Conservation (phyloP, 2,329 filamentous ascomycete genomes). For the Aspergillus brunneoviolaceus region DNA sequence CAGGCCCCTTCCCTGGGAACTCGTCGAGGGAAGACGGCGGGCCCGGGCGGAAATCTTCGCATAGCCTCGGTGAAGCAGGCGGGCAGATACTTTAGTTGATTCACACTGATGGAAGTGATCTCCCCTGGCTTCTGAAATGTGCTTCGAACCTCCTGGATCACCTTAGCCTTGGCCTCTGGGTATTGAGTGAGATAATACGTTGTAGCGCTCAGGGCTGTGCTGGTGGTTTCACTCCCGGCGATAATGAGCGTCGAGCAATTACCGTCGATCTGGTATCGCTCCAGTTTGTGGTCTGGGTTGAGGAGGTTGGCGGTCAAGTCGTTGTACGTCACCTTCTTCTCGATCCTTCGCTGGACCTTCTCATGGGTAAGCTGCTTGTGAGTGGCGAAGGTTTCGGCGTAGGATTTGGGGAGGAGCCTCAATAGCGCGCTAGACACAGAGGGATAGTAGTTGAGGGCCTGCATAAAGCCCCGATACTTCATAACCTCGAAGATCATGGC, state of each 20-base stretch:
- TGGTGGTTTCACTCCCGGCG: constrained; percentile 49
- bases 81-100: constrained; percentile 36
- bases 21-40: constrained; percentile 24
- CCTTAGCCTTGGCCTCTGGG: constrained; percentile 28
- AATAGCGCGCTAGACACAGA: neutral
- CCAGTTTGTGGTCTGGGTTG: neutral
- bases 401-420: neutral
- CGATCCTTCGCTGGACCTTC: neutral
- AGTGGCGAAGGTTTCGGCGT: neutral
- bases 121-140: constrained; percentile 35
- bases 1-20: constrained; percentile 17
- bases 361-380: neutral
- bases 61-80: constrained; percentile 44
- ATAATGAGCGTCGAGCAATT: constrained; percentile 18
- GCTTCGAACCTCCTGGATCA: constrained; percentile 38
- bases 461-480: neutral
- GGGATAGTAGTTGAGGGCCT: neutral
- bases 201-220: constrained; percentile 41
- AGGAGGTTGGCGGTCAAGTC: neutral
- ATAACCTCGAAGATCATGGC: neutral
- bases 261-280: neutral
- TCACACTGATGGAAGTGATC: constrained; percentile 29
- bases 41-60: constrained; percentile 38
- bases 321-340: neutral
- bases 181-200: constrained; percentile 43